These are phyloP conservation scores for Sporothrix dimorphospora DNA, from an alignment of 2,329 filamentous ascomycete species.

Conservation along the genomic window DNA sequence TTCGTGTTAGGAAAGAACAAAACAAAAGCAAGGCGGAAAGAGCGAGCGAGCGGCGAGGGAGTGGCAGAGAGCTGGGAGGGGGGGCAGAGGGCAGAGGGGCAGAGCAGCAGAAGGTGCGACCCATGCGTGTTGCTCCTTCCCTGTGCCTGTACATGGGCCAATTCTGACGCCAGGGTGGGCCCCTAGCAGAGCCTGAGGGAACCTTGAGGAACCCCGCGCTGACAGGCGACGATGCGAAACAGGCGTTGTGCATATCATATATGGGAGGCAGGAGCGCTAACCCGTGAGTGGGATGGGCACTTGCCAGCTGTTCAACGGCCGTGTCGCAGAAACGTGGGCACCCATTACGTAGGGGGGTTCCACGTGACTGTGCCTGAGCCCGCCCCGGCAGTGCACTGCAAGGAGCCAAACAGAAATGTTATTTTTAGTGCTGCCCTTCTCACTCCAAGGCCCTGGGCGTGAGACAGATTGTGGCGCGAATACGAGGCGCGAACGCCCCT, in stretches of 20 bases:
- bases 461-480: not conserved
- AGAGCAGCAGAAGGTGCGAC: constrained; percentile 5
- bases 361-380: not conserved
- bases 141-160: not conserved
- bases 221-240: constrained; percentile 19
- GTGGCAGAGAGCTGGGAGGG: no score
- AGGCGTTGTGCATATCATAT: not conserved
- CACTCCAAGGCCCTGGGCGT: not conserved
- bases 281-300: not conserved
- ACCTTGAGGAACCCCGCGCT: constrained; percentile 21
- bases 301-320: not conserved
- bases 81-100: not conserved
- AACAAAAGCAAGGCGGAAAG: constrained; percentile 16
- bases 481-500: not conserved
- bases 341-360: not conserved
- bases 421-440: not conserved
- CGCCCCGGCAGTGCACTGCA: not conserved
- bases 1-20: constrained; percentile 25
- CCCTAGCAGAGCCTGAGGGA: not conserved
- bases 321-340: not conserved
- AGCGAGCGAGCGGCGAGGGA: not conserved
- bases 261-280: constrained; percentile 30
- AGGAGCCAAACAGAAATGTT: not conserved
- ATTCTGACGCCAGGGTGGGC: not conserved
- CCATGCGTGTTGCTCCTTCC: not conserved